A percentile compares a stretch with the other conserved stretches of the same genome.
These are phyloP conservation scores for Neocatenulostroma microsporum DNA, from an alignment of 2,329 filamentous ascomycete species.

Conservation along the genomic window DNA sequence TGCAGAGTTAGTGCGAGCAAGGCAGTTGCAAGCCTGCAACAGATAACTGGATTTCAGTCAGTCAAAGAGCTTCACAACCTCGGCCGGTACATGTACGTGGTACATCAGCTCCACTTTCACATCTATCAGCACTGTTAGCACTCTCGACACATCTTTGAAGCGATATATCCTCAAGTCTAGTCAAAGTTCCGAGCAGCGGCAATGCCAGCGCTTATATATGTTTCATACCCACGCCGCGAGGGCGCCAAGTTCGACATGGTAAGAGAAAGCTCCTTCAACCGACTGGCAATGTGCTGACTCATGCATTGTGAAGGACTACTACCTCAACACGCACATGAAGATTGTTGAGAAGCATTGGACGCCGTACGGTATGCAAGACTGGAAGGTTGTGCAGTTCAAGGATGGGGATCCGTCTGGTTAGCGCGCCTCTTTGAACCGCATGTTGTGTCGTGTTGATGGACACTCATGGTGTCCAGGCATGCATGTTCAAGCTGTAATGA, in stretches of 20 bases:
- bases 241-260: conserved; percentile 35
- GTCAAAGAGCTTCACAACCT: no score
- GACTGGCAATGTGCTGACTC: no score
- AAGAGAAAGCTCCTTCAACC: no score
- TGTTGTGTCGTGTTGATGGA: not conserved
- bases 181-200: not conserved
- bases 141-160: no score
- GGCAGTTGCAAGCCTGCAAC: no score
- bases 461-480: not conserved
- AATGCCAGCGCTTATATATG: conserved; percentile 8
- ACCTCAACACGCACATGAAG: conserved; percentile 37
- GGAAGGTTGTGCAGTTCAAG: conserved; percentile 16
- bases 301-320: no score
- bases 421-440: not conserved
- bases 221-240: conserved; percentile 30
- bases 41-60: no score
- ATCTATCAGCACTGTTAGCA: no score
- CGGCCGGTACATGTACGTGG: no score
- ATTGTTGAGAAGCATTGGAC: conserved; percentile 34
- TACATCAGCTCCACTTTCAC: no score
- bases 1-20: no score
- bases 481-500: conserved; percentile 17
- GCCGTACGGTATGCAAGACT: conserved; percentile 30
- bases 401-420: conserved; percentile 11
- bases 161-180: not conserved